Conservation (phyloP, 2,329 filamentous ascomycete species). For the Curvularia lunata region DNA sequence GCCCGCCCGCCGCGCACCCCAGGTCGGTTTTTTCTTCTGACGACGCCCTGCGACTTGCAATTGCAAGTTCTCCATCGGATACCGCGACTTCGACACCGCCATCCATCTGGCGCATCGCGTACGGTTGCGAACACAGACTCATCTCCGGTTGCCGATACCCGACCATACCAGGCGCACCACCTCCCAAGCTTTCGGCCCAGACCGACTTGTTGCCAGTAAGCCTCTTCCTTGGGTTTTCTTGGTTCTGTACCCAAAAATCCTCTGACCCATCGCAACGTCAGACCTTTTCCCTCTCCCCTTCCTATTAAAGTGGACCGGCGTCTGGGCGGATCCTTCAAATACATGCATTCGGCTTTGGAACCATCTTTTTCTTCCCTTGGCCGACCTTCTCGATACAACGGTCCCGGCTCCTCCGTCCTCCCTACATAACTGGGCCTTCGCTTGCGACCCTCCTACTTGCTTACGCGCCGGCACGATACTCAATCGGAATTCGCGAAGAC, state of each 20-base stretch:
- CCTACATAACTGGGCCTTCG: conserved; percentile 32
- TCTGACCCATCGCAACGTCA: conserved; percentile 4
- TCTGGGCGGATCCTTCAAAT: conserved; percentile 56
- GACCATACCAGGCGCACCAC: conserved; percentile 3
- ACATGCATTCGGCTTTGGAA: conserved; percentile 52
- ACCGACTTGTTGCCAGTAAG: conserved; percentile 7
- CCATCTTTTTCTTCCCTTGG: conserved; percentile 26
- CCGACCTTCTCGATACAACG: conserved; percentile 27
- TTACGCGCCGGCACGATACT: not conserved
- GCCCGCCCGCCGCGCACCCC: not conserved
- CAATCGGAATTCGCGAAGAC: conserved; percentile 1
- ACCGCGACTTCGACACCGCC: not conserved
- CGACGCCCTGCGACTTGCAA: not conserved
- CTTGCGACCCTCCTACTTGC: not conserved
- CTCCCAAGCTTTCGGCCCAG: conserved; percentile 18
- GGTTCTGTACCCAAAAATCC: not conserved
- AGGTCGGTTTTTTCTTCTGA: not conserved
- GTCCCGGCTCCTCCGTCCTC: conserved; percentile 30
- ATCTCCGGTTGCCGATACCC: conserved; percentile 5
- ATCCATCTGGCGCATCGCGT: conserved; percentile 4
- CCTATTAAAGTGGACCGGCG: conserved; percentile 49
- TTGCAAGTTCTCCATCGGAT: not conserved
- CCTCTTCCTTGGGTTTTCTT: conserved; percentile 11
- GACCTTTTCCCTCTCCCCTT: not conserved
- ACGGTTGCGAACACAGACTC: not conserved